These are phyloP conservation scores for Chrysoporthe puriensis DNA, from an alignment of 2,329 filamentous ascomycete genomes.

Conservation along the genomic window DNA sequence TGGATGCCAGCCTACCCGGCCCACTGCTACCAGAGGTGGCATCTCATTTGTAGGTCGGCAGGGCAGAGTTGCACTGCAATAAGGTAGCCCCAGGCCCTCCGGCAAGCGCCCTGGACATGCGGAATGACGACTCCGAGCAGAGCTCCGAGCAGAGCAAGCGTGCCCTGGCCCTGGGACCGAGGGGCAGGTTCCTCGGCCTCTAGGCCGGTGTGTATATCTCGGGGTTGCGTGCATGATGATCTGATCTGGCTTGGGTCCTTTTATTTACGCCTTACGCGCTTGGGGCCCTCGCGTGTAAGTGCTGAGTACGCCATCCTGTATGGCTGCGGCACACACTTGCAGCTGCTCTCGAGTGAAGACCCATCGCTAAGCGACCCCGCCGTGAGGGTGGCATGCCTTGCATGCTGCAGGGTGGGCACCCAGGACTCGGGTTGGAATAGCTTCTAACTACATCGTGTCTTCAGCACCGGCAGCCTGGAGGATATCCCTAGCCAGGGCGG, in stretches of 20 bases:
- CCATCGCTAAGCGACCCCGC: not conserved
- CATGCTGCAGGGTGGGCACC: conserved; percentile 3
- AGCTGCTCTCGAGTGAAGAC: not conserved
- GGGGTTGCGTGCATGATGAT: not conserved
- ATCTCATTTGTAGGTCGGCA: not conserved
- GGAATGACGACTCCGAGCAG: conserved; percentile 5
- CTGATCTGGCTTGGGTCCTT: not conserved
- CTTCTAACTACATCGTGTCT: not conserved
- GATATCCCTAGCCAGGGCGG: not conserved
- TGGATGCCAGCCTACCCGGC: conserved; percentile 2
- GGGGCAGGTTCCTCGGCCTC: not conserved
- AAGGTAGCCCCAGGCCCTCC: not conserved
- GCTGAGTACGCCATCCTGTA: not conserved
- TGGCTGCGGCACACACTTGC: not conserved
- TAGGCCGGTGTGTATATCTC: not conserved
- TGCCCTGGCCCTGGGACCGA: not conserved
- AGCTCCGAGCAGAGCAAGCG: not conserved
- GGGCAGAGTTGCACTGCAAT: not conserved
- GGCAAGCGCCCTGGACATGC: not conserved
- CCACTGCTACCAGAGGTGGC: conserved; percentile 3
- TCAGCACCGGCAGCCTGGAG: not conserved
- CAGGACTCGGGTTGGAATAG: not conserved
- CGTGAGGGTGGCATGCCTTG: not conserved
- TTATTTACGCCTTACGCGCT: not conserved
- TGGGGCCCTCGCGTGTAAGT: not conserved